phyloP scores from a whole-genome alignment of 257 asterid species.

The Nicotiana tomentosiformis region DNA sequence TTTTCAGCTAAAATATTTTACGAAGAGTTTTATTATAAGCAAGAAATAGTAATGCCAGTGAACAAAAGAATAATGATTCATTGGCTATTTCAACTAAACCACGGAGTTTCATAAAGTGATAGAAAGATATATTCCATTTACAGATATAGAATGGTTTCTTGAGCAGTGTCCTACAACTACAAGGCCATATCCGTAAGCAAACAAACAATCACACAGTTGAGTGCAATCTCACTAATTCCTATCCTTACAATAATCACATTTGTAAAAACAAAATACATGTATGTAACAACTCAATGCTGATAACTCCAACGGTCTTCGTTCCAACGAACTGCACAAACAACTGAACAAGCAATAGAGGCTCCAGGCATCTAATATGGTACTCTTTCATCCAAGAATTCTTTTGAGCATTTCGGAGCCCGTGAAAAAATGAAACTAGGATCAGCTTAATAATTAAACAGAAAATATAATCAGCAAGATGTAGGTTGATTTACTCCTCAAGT shows the following conservation, averaged over 20 bases:
- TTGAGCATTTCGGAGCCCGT: neutral
- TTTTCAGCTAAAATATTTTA: too few species aligned
- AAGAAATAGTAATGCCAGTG: neutral
- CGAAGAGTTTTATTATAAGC: neutral
- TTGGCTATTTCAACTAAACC: neutral
- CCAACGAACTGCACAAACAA: neutral
- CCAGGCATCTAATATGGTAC: too few species aligned
- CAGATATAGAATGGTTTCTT: neutral
- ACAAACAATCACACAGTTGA: neutral
- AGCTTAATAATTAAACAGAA: neutral
- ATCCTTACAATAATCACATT: neutral
- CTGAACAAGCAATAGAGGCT: neutral
- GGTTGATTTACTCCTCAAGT: neutral
- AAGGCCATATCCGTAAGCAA: neutral
- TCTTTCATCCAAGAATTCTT: neutral
- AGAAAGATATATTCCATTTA: neutral
- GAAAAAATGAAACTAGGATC: neutral
- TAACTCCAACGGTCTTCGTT: neutral
- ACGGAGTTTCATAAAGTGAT: neutral
- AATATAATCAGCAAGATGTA: neutral
- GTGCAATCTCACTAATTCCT: neutral
- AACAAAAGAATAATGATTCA: neutral
- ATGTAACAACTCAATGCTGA: neutral
- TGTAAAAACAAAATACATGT: neutral
- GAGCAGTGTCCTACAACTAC: neutral